phyloP scores from a whole-genome alignment of 345 rosid genomes.

The Eucalyptus sideroxylon region DNA sequence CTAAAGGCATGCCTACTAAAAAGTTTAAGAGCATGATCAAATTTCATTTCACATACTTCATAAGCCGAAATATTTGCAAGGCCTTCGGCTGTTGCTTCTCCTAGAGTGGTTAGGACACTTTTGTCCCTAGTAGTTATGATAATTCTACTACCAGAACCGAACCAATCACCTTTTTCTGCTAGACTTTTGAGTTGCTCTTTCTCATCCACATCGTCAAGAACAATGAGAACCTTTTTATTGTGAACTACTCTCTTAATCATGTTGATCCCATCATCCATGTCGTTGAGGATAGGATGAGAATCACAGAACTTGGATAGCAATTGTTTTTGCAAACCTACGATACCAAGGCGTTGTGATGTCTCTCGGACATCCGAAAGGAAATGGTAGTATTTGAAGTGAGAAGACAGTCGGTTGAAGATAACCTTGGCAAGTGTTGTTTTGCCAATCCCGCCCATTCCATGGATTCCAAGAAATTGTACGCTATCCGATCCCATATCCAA shows the following conservation, averaged over 20 bases:
- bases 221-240: not conserved
- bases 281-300: accelerated
- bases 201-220: accelerated
- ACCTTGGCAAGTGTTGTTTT: too few relatives aligned
- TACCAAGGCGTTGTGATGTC: accelerated
- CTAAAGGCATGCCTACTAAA: not conserved
- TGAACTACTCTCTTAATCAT: accelerated
- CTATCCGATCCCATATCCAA: accelerated
- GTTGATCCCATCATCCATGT: accelerated
- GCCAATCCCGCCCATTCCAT: too few relatives aligned
- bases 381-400: accelerated
- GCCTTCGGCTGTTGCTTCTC: accelerated
- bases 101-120: accelerated
- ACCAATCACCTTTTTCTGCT: not conserved
- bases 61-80: accelerated
- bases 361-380: not conserved
- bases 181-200: not conserved
- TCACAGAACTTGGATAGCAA: not conserved
- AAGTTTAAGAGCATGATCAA: not conserved
- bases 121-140: not conserved
- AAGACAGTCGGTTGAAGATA: not conserved
- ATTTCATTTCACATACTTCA: accelerated
- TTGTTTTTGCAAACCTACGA: not conserved
- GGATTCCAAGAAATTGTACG: accelerated
- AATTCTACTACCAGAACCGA: accelerated